Evolutionary conservation across 2,329 filamentous ascomycete genomes (phyloP).

Genomic region (Botrytis sinoallii): DNA sequence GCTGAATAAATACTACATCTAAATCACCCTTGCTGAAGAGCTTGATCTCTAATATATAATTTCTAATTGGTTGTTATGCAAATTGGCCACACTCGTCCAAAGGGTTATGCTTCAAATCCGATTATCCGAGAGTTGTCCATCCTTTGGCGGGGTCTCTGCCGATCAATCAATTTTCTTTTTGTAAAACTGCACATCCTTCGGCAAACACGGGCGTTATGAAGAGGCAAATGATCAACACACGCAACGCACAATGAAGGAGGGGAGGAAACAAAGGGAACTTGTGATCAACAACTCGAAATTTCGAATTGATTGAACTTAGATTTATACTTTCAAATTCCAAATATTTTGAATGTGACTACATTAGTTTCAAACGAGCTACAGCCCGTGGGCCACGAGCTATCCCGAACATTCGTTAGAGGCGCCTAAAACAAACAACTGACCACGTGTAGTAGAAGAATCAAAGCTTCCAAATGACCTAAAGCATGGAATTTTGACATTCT

Average conservation of each 20-base stretch:
- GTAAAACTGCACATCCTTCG: constrained; percentile 6
- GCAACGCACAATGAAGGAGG: not conserved
- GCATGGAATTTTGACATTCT: not conserved
- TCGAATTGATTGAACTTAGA: not conserved
- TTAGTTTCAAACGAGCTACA: not conserved
- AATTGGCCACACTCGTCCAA: not conserved
- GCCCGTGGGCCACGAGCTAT: not conserved
- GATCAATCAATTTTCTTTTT: not conserved
- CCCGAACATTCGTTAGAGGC: not conserved
- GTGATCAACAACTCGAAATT: constrained; percentile 1
- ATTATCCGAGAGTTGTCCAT: not conserved
- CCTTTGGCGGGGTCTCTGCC: not conserved
- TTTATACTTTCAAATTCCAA: constrained; percentile 7
- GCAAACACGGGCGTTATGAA: not conserved
- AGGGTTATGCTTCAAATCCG: not conserved
- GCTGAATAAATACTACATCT: not conserved
- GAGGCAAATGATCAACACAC: not conserved
- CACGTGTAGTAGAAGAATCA: not conserved
- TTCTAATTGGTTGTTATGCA: not conserved
- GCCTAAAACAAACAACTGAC: not conserved
- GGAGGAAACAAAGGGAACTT: not conserved
- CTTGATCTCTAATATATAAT: not conserved
- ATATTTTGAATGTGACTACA: not conserved
- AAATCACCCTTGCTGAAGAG: not conserved
- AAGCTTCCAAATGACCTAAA: not conserved